Evolutionary conservation across 2,329 filamentous ascomycete species (phyloP).

Genomic region (Xylaria multiplex): DNA sequence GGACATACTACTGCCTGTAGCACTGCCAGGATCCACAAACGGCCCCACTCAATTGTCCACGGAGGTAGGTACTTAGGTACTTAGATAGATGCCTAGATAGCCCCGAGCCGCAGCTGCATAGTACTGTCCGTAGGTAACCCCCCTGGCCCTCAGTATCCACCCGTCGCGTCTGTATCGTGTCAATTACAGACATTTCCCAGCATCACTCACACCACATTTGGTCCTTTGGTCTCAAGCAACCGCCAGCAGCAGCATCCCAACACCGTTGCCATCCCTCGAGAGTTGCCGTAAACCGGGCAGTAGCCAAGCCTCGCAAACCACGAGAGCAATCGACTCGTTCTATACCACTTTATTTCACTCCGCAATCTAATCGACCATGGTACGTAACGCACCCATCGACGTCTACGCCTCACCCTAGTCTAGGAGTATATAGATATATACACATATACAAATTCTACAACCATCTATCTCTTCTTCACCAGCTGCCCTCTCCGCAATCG

Average conservation of each 20-base stretch:
- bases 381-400: slow-evolving; percentile 19
- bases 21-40: not conserved
- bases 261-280: not conserved
- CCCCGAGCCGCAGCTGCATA: not conserved
- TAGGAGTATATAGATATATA: not conserved
- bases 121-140: not conserved
- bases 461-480: not conserved
- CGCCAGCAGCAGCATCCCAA: slow-evolving; percentile 16
- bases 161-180: slow-evolving; percentile 34
- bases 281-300: not conserved
- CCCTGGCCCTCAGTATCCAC: slow-evolving; percentile 24
- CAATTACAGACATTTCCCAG: slow-evolving; percentile 24
- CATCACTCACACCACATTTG: slow-evolving; percentile 6
- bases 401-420: not conserved
- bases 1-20: not conserved
- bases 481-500: not conserved
- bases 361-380: slow-evolving; percentile 26
- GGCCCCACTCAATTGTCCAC: not conserved
- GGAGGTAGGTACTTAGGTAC: not conserved
- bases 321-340: not conserved
- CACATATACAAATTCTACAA: not conserved
- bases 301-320: not conserved
- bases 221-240: not conserved
- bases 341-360: not conserved
- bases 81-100: not conserved